These are phyloP conservation scores for Mucor circinelloides DNA, from an alignment of 371 early-diverging fungal genomes.

Conservation along the genomic window DNA sequence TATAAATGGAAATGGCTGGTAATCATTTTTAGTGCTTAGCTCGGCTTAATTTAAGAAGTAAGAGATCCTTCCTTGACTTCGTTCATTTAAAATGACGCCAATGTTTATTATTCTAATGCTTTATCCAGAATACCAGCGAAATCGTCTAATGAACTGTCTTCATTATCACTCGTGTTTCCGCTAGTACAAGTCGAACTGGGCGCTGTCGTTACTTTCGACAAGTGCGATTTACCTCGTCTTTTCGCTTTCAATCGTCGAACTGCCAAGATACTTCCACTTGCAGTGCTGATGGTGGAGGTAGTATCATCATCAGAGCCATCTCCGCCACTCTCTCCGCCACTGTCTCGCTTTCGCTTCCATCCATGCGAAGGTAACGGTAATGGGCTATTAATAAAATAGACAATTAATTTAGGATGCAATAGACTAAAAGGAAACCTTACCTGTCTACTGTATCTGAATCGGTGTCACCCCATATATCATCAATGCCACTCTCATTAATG, in stretches of 20 bases:
- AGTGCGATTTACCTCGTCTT: conserved; percentile 31
- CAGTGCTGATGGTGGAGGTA: background rate
- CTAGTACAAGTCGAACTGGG: conserved; percentile 15
- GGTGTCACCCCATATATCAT: conserved; percentile 50
- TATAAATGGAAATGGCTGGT: conserved; percentile 5
- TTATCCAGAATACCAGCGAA: conserved; percentile 45
- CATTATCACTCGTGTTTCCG: conserved; percentile 22
- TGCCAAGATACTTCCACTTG: conserved; percentile 12
- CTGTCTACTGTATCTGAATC: conserved; percentile 37
- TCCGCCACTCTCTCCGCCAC: conserved; percentile 29
- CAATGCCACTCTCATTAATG: conserved; percentile 59
- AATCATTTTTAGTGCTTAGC: conserved; percentile 3
- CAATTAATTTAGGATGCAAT: background rate
- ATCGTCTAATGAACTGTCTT: conserved; percentile 32
- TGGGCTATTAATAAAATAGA: background rate
- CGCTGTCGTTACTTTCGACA: conserved; percentile 36
- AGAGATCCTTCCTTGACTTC: background rate
- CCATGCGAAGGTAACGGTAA: background rate
- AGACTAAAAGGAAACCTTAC: background rate
- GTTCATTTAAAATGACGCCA: background rate
- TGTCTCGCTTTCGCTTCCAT: conserved; percentile 24
- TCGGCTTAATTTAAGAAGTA: background rate
- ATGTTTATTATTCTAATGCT: conserved; percentile 28
- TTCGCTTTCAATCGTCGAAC: conserved; percentile 19
- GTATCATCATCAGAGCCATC: conserved; percentile 36